Evolutionary conservation across 140 eudicot genomes (phyloP).

Genomic region (Cichorium intybus): DNA sequence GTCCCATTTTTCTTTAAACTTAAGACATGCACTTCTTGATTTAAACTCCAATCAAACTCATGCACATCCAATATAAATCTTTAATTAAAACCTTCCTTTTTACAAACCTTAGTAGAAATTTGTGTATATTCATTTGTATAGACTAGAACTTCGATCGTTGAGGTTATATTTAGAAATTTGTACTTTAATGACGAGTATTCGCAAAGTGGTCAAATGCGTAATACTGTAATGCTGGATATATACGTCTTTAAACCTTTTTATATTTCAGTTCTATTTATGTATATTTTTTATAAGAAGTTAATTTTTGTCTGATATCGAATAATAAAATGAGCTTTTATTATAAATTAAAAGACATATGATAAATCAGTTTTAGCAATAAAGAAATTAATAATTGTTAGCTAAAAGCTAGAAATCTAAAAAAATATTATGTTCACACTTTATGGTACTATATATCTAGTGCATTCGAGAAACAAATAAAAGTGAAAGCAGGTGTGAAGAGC

Average conservation of each 20-base stretch:
- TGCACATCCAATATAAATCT: too few relatives aligned
- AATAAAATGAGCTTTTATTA: not conserved
- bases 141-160: too few relatives aligned
- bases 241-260: too few relatives aligned
- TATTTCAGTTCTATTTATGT: not conserved
- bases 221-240: not conserved
- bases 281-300: too few relatives aligned
- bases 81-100: too few relatives aligned
- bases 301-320: not conserved
- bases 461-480: not conserved
- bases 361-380: not conserved
- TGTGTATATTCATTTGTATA: too few relatives aligned
- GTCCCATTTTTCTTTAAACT: too few relatives aligned
- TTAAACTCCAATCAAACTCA: too few relatives aligned
- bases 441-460: not conserved
- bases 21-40: too few relatives aligned
- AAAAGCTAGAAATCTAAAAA: not conserved
- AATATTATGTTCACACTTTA: not conserved
- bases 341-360: not conserved
- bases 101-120: too few relatives aligned
- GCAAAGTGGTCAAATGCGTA: not conserved
- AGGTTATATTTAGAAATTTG: too few relatives aligned
- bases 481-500: not conserved
- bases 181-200: too few relatives aligned
- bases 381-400: not conserved